Base-by-base conservation (phyloP, 2,329 filamentous ascomycete genomes). In the Ceratocystis ficicola region DNA sequence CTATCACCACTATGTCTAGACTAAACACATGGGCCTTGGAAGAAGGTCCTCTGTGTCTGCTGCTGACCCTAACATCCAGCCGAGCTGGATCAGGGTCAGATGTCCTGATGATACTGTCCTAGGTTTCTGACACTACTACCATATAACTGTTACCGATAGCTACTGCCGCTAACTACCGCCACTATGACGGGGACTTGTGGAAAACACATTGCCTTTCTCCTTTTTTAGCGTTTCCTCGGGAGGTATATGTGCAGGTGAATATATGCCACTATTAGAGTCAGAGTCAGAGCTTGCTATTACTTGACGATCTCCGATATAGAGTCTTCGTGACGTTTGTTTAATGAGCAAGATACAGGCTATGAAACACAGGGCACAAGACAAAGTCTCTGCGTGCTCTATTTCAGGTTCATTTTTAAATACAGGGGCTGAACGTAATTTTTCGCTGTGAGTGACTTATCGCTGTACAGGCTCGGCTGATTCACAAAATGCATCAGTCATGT, bases 251-350 rank as follows among this genome's bases (percentile, higher is more conserved):
- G 52, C 52, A 57, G 52, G 52, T 57, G 52, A 5, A 57, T 57
- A 57, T 57, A 57, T 57, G 28, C 52, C 52, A 57, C 52, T 57
- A 57, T 57, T 57, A 57, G 52, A 57, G 52, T 57, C 52, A 57
- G 52, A 57, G 52, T 32, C 52, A 32, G 22, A 57, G 52, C 52
- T 41, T 57, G 12, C 52, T 57, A 57, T 57, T 57, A 22, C 12
- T 57, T 57, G 10, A 28, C 30, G 52, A 57, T 57, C 52, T 57
- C 22, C 52, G 52, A 30, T 57, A 57, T 57, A 57, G 52, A 57
- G 22, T 3, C 22, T 15, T 50, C 25, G 52, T 57, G 52, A 57
- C 52, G 52, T 57, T 57, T 57, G 22, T 30, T 30, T 57, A 30
- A 57, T 30, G 52, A 57, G 52, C 25, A 28, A 57, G 52, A 57